These are phyloP conservation scores for Diversispora epigaea DNA, from an alignment of 192 early-diverging fungal species.

Conservation along the genomic window DNA sequence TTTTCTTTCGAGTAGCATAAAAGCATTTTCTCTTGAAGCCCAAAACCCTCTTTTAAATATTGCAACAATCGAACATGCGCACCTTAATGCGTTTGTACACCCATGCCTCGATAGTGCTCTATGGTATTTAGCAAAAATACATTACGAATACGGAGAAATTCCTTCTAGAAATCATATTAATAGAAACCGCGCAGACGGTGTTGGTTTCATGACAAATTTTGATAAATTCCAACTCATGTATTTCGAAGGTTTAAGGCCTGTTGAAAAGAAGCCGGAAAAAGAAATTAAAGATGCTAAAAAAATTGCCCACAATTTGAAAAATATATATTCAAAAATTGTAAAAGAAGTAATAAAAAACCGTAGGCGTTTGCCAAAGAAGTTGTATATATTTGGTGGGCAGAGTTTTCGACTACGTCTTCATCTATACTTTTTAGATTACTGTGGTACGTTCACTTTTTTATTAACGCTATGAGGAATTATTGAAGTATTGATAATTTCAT, in stretches of 20 bases:
- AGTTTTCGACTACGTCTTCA: constrained; percentile 26
- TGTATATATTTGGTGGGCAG: constrained; percentile 30
- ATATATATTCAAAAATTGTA: constrained; percentile 25
- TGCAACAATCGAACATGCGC: constrained; percentile 11
- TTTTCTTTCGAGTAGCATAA: constrained; percentile 19
- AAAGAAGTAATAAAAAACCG: constrained; percentile 30
- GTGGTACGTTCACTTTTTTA: constrained; percentile 27
- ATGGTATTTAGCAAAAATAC: constrained; percentile 25
- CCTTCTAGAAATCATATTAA: background rate
- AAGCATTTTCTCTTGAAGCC: constrained; percentile 15
- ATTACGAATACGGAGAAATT: constrained; percentile 31
- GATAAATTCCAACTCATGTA: constrained; percentile 32
- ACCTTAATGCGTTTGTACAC: constrained; percentile 32
- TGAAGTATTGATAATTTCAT: constrained; percentile 15
- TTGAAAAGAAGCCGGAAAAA: background rate
- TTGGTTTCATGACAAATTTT: background rate
- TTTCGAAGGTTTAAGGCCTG: constrained; percentile 31
- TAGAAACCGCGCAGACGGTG: background rate
- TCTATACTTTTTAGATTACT: constrained; percentile 32
- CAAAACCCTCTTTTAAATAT: constrained; percentile 22
- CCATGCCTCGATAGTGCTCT: constrained; percentile 22
- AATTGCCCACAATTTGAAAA: constrained; percentile 29
- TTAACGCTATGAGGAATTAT: constrained; percentile 14
- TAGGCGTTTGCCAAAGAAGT: constrained; percentile 12
- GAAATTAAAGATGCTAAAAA: constrained; percentile 14